Conservation (phyloP, 345 rosid genomes). For the Microcos paniculata region DNA sequence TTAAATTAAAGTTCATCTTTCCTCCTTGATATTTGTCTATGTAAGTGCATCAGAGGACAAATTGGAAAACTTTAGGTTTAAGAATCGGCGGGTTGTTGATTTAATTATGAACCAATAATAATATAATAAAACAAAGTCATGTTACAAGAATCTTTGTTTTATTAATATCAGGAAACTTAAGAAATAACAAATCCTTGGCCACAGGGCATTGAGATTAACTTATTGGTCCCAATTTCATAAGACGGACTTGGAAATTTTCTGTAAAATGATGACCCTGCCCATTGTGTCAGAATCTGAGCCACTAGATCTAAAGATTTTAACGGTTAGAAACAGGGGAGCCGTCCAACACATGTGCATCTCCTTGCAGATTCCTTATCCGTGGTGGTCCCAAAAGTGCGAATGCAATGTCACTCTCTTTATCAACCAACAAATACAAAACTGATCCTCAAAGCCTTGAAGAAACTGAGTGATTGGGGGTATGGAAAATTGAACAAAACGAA, state of each 20-base stretch:
- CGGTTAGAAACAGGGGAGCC: neutral
- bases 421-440: constrained; percentile 19
- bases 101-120: too few relatives aligned
- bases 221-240: neutral
- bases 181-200: neutral
- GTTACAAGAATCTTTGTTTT: too few relatives aligned
- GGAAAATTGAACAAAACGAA: neutral
- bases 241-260: neutral
- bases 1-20: too few relatives aligned
- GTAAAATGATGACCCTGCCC: neutral
- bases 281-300: constrained; percentile 10
- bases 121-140: too few relatives aligned
- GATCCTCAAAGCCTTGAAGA: neutral
- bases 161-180: neutral
- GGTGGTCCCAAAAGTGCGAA: constrained; percentile 17
- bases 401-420: neutral
- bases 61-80: too few relatives aligned
- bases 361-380: neutral
- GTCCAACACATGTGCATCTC: neutral
- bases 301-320: neutral
- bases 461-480: neutral
- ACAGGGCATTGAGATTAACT: neutral
- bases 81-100: too few relatives aligned
- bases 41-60: too few relatives aligned
- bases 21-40: too few relatives aligned